These are phyloP conservation scores for Phaeoacremonium minimum DNA, from an alignment of 2,329 filamentous ascomycete genomes.

Conservation along the genomic window DNA sequence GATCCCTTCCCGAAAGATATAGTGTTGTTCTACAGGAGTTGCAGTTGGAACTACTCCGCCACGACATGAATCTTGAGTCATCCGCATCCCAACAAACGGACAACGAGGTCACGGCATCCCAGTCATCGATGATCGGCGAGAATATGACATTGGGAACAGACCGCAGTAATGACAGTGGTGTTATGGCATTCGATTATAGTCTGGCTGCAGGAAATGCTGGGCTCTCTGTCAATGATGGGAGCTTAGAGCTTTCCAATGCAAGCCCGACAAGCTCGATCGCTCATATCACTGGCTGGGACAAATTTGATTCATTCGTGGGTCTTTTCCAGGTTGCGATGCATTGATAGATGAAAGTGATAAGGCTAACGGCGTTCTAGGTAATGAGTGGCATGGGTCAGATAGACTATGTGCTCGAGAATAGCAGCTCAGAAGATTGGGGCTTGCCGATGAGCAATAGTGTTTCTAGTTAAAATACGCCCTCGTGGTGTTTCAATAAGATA, in stretches of 20 bases:
- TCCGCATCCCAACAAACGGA: not conserved
- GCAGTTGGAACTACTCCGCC: conserved; percentile 4
- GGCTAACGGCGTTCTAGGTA: no score
- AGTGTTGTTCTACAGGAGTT: conserved; percentile 33
- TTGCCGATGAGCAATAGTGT: no score
- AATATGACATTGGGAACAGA: not conserved
- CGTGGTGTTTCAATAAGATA: no score
- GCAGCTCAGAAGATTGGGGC: no score
- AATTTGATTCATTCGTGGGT: conserved; percentile 11
- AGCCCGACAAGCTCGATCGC: conserved; percentile 7
- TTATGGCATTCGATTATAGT: conserved; percentile 4
- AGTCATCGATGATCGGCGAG: not conserved
- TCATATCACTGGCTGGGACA: conserved; percentile 8
- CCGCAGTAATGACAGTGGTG: no score
- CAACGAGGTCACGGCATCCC: not conserved
- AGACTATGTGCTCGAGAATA: no score
- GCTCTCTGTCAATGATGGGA: not conserved
- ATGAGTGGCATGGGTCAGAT: no score
- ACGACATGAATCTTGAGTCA: conserved; percentile 2
- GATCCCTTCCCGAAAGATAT: conserved; percentile 35
- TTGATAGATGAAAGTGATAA: no score
- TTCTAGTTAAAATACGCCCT: no score
- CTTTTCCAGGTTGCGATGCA: no score
- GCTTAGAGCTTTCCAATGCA: conserved; percentile 3
- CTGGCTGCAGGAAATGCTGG: not conserved